Base-by-base conservation (phyloP, 306 rosid species). In the Ormosia semicastrata region DNA sequence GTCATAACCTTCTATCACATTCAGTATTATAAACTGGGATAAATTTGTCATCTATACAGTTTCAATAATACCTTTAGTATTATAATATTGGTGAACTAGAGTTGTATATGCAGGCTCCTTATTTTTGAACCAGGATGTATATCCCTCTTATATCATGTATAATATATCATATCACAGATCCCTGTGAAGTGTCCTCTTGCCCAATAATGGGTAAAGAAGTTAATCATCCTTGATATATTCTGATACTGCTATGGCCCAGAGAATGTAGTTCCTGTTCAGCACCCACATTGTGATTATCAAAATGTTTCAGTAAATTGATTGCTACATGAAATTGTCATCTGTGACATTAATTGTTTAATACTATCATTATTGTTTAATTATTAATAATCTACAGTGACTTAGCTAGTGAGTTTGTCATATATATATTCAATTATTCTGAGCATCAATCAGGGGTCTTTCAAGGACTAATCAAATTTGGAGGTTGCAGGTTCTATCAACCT, bases 181-280 rank as follows among this genome's bases (percentile, higher is more conserved):
- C 97, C 98, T 40, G 87, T 85, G 24, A 86, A 54, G 87, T 93
- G 98, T 85, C 98, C 92, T 67, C 14, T 40, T 43, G 15, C 6
- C 7, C 54, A 4, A n/a, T 69, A 29, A 4, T 69, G 57, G 32
- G 14, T 29, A 24, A 17, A 41, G 30, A 70, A 49, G 60, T 3
- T 30, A 47, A 50, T 71, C 68, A 64, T 76, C 18, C 59, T 36
- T 39, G 24, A 18, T 49, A 17, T 58, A 11, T 64, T 76, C 33
- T 47, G 13, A 76, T 33, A 46, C 50, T 63, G 14, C 40, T 4
- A 7, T 14, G 47, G 9, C 52, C 17, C n/a, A 18, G 66, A 54
- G 3, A 6, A 33, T 70, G 47, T 14, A 5, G 24, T 24, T 24
- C 41, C 40, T 75, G 58, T 62, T 33, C 39, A 33, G 50, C 5